A percentile compares a stretch with the other conserved stretches of the same genome.
Conservation (phyloP, 148 eudicot genomes). For the Rhododendron ovatum region DNA sequence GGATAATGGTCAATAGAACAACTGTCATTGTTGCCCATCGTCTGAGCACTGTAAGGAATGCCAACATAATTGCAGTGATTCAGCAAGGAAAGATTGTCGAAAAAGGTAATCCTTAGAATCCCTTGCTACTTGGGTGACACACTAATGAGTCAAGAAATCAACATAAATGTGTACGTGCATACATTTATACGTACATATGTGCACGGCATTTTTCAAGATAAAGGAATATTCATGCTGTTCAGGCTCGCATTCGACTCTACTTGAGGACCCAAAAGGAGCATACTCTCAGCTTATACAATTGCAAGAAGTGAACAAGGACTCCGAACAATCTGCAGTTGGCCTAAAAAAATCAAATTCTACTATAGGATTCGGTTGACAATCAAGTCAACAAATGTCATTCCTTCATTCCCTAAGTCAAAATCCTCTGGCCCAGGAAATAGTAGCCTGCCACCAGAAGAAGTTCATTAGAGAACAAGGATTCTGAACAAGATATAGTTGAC, state of each 20-base stretch:
- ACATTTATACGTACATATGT: too few species aligned
- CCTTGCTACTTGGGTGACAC: background rate
- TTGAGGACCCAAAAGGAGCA: conserved; percentile 71
- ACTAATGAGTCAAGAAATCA: background rate
- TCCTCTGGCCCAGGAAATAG: conserved; percentile 46
- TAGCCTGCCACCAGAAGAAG: conserved; percentile 24
- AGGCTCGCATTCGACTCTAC: conserved; percentile 60
- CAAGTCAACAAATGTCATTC: conserved; percentile 44
- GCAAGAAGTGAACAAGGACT: conserved; percentile 47
- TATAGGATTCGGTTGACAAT: conserved; percentile 24
- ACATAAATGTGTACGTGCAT: too few species aligned
- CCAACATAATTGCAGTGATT: conserved; percentile 70
- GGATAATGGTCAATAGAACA: conserved; percentile 70
- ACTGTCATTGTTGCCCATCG: conserved; percentile 86
- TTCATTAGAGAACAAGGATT: conserved; percentile 9
- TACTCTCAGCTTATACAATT: conserved; percentile 67
- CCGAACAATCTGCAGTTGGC: conserved; percentile 13
- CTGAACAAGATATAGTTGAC: too few species aligned
- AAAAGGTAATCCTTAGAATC: conserved; percentile 42
- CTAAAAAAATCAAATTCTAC: conserved; percentile 20
- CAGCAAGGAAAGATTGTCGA: conserved; percentile 70
- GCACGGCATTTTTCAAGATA: too few species aligned
- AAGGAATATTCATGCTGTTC: background rate
- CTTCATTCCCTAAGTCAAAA: conserved; percentile 42
- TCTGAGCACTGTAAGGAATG: conserved; percentile 64